Base-by-base conservation (phyloP, 495 filamentous ascomycete genomes). In the Rhizodiscina lignyota region DNA sequence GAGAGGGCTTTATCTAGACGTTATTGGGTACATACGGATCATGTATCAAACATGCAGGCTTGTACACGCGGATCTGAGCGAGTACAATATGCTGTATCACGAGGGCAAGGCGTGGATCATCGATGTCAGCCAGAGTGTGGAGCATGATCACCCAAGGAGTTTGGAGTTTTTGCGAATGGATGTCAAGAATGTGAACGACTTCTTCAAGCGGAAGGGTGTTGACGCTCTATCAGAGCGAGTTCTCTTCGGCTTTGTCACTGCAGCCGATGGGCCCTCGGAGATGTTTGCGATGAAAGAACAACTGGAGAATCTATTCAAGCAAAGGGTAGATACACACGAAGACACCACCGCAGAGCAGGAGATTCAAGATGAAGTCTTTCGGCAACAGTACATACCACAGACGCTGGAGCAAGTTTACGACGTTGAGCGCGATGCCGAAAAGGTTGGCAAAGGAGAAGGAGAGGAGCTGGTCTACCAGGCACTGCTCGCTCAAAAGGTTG, bases 161-260 rank as follows among this genome's bases (percentile, higher is more conserved):
- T 63, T 91, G 15, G 84, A 94, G 52, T 96, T 97, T 53, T 60
- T 96, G 39, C 72, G 86, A 15, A 94, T 92, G 83, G 89, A 97
- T 54, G 80, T 96, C 55, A 94, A 93, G 64, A 97, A 97, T 48
- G 70, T 89, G 2, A 74, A 68, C 29, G 83, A 91, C 49, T 97
- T 89, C 60, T 97, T 97, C 68, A 58, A 72, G 33, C 67, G 79
- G 2, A 78, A 91, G 48, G 79, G 76, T 31, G 82, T 94, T 2
- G 71, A 86, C 40, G 76, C 68, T 0, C 61, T 96, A 6, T 50
- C 72, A 2, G 85, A 94, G 46, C 70, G 72, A 17, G 56, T 64
- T 0, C 55, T 82, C 5, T 96, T 89, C 59, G 66, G 76, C 32
- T 94, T 93, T 11, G 73, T 94, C 42, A 77, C 72, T 1, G 57